These are phyloP conservation scores for Talaromyces sp. DNA, from an alignment of 2,329 filamentous ascomycete species.

Conservation along the genomic window DNA sequence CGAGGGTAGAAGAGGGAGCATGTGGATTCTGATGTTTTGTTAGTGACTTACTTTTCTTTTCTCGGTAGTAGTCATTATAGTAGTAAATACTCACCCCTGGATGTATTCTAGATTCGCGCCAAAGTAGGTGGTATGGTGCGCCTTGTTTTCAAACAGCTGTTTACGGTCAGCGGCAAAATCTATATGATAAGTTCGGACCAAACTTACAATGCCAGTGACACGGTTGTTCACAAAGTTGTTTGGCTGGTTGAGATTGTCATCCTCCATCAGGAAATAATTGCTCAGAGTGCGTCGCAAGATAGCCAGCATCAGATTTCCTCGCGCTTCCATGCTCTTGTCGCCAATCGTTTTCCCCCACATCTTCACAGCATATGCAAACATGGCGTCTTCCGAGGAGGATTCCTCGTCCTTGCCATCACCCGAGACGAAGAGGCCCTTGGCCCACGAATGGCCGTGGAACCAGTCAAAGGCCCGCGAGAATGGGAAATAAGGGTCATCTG, in stretches of 20 bases:
- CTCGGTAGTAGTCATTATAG: neutral
- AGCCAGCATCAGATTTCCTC: constrained; percentile 78
- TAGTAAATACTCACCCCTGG: constrained; percentile 40
- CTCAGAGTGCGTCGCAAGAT: constrained; percentile 68
- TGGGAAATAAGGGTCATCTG: constrained; percentile 68
- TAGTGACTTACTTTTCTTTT: neutral
- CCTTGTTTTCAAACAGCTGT: constrained; percentile 84
- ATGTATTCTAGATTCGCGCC: constrained; percentile 66
- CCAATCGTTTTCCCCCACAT: constrained; percentile 82
- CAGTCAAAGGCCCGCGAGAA: constrained; percentile 83
- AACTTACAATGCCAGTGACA: constrained; percentile 50
- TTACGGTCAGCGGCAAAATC: neutral
- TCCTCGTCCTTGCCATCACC: constrained; percentile 58
- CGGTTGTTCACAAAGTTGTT: constrained; percentile 75
- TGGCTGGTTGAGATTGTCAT: constrained; percentile 66
- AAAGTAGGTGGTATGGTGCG: constrained; percentile 90
- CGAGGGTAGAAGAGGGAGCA: constrained; percentile 68
- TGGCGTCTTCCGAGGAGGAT: constrained; percentile 82
- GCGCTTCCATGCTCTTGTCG: constrained; percentile 72
- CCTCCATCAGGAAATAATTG: constrained; percentile 75
- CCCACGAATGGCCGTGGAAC: constrained; percentile 94
- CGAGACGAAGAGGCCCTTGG: constrained; percentile 53
- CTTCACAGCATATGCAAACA: constrained; percentile 81
- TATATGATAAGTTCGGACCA: neutral
- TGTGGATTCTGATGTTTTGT: constrained; percentile 62